Evolutionary conservation across 2,329 filamentous ascomycete genomes (phyloP), one percentile per base, ranked within the genome.

Genomic region (Ophiobolus disseminans): DNA sequence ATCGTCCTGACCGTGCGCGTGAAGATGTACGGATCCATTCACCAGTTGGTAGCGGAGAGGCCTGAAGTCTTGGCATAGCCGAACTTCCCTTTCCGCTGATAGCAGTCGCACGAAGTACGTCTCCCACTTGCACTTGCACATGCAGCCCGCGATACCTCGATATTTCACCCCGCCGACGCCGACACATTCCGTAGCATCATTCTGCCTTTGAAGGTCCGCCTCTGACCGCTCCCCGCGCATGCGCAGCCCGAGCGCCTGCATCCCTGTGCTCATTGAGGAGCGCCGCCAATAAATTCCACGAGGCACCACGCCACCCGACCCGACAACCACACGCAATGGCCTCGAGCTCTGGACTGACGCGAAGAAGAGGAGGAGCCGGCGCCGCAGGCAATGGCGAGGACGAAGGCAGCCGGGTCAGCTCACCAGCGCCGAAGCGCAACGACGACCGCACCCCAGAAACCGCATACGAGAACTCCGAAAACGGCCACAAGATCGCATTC

Each of bases 401-500:
- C 63, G 82, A 86, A 63, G 77, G 80, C 66, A 85, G 82, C 76
- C 81, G 87, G 68, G 86, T 89, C 62, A 80, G 82, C 66, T 88
- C 86, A 40, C 86, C 86, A 30, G 79, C 80, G 48, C 83, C 86
- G 54, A 75, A 77, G 80, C 85, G 79, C 78, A 85, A 79, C 80
- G 84, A 79, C 53, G 80, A 80, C 50, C 77, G 81, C 57, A 74
- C 76, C 16, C 83, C 84, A 45, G 85, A 87, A 77, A 97, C 94
- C 53, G 93, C 89, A 68, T 97, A 96, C 80, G 89, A 92, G 78
- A 91, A 74, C 67, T 77, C 88, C 74, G 93, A 96, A 77, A 97
- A 97, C 78, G 94, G 94, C 61, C 94, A 97, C 83, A 96, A 95
- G 82, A 97, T 99, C 75, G 94, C 92, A 49, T 99, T 91, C 74